Evolutionary conservation across 2,329 filamentous ascomycete genomes (phyloP), one percentile per base, ranked within the genome.

Genomic region (Beauveria medogensis): DNA sequence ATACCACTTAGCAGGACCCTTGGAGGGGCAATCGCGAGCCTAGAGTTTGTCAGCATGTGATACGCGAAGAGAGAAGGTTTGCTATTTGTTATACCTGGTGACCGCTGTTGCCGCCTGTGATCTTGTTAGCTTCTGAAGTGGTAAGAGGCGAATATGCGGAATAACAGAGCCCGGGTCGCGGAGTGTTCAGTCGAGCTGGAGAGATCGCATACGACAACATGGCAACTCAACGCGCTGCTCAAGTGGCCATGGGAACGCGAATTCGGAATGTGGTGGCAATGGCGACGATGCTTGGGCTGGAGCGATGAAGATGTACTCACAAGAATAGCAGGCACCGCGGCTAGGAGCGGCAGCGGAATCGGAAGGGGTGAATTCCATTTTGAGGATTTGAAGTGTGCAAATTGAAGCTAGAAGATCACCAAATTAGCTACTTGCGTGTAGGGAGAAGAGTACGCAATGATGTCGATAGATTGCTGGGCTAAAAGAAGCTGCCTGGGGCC

Each of bases 11-110:
- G 89, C 85, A 69, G 87, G 86, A 69, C 89, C 89, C 78, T 89
- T 89, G 82, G 86, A 91, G 71, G 90, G 90, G 83, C 90, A 94
- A 72, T 93, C 90, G 71, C 90, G 89, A 71, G 90, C 89, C 89
- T 91, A 67, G 40, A 37, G 61, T 9, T 63, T 62, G 65, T 72
- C 58, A 68, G 66, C 64, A 28, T 53, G 22, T 41, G 30, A 53
- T 41, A 28, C 28, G 59, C 37, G 22, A 37, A 18, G 48, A 26
- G 41, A 53, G 37, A 59, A 41, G 12, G 43, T 20, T 30, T 51
- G 51, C 34, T 34, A 22, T 26, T 51, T 48, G 24, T 9, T 60
- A 47, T 66, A 66, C 65, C 65, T 68, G 66, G 61, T 68, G 66
- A 51, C 65, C 66, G 50, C 62, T 60, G 67, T 66, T 66, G 65